Conservation (phyloP, 495 filamentous ascomycete genomes). For the Aspergillus leporis region DNA sequence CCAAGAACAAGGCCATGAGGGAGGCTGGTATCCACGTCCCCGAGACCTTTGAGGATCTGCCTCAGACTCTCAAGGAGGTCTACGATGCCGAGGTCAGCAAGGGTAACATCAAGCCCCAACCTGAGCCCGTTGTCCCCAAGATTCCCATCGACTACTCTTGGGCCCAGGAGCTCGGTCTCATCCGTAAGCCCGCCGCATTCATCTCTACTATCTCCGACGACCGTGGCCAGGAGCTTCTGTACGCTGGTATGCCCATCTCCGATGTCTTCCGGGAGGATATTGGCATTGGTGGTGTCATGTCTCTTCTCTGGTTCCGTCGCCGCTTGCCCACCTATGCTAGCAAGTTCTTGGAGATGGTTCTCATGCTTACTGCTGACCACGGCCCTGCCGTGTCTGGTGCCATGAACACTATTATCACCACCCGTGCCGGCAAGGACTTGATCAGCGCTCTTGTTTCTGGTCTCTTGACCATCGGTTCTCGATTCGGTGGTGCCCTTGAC, state of each 20-base stretch:
- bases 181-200: slow-evolving; percentile 99
- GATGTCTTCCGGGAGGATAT: slow-evolving; percentile 99
- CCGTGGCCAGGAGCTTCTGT: slow-evolving; percentile 98
- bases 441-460: slow-evolving; percentile 92
- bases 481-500: slow-evolving; percentile 97
- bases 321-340: slow-evolving; percentile 93
- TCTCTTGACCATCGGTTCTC: slow-evolving; percentile 96
- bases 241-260: slow-evolving; percentile 98
- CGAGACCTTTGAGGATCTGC: slow-evolving; percentile 96
- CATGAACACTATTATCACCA: slow-evolving; percentile 99
- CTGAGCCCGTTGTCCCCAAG: slow-evolving; percentile 94
- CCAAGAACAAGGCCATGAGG: slow-evolving; percentile 95
- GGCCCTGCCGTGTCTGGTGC: slow-evolving; percentile 98
- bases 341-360: slow-evolving; percentile 99
- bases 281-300: slow-evolving; percentile 99
- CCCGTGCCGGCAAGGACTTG: slow-evolving; percentile 96
- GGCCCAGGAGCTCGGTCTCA: slow-evolving; percentile 98
- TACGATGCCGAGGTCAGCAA: slow-evolving; percentile 83
- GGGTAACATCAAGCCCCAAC: slow-evolving; percentile 78
- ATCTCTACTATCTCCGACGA: slow-evolving; percentile 99
- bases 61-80: slow-evolving; percentile 67
- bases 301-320: slow-evolving; percentile 98
- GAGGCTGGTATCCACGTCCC: slow-evolving; percentile 94
- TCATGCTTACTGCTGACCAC: slow-evolving; percentile 99
- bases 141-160: slow-evolving; percentile 99